Evolutionary conservation across 2,329 filamentous ascomycete genomes (phyloP).

Genomic region (Plectosphaerella cucumerina): DNA sequence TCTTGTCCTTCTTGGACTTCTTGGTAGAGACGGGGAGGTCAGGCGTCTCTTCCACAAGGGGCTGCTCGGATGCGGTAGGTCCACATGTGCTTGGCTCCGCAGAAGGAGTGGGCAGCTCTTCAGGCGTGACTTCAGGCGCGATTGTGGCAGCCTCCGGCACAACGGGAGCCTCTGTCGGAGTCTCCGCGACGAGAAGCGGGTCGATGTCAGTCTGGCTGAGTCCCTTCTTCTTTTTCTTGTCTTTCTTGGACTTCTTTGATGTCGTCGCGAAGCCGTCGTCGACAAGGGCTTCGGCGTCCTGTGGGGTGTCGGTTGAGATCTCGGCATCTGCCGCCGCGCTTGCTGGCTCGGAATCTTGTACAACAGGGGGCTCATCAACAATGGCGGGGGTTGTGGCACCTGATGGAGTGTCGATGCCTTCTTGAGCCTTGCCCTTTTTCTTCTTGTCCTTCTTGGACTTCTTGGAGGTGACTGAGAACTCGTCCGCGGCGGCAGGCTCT

Average conservation of each 20-base stretch:
- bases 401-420: slow-evolving; percentile 2
- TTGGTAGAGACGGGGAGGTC: slow-evolving; percentile 4
- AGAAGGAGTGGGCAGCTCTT: background rate
- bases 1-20: slow-evolving; percentile 15
- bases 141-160: background rate
- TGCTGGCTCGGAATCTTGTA: slow-evolving; percentile 1
- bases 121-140: too few relatives aligned
- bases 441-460: slow-evolving; percentile 19
- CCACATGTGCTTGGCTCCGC: background rate
- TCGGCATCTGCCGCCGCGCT: too few relatives aligned
- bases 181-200: background rate
- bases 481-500: slow-evolving; percentile 12
- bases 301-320: too few relatives aligned
- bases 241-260: slow-evolving; percentile 32
- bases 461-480: slow-evolving; percentile 16
- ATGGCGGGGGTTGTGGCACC: slow-evolving; percentile 3
- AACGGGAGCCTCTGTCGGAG: too few relatives aligned
- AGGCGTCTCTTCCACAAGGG: background rate
- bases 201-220: slow-evolving; percentile 10
- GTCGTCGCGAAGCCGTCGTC: slow-evolving; percentile 7
- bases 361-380: slow-evolving; percentile 2
- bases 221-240: slow-evolving; percentile 25
- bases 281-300: background rate
- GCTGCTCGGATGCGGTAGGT: background rate
- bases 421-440: slow-evolving; percentile 11